Percentiles rank a stretch among this genome's conserved stretches.
These are phyloP conservation scores for Fusarium poae DNA, from an alignment of 2,329 filamentous ascomycete genomes.

Conservation along the genomic window DNA sequence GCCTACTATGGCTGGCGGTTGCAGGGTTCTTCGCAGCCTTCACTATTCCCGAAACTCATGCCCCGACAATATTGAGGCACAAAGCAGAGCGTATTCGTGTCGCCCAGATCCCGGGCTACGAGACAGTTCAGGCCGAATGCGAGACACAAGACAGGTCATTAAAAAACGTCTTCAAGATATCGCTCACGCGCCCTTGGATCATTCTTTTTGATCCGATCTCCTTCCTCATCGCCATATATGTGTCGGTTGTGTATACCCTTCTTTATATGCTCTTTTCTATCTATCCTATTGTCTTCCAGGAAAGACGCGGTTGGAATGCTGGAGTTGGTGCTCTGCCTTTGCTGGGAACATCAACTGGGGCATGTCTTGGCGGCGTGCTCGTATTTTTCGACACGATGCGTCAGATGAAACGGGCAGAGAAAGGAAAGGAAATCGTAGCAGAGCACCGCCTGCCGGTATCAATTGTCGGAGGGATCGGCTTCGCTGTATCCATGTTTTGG, in stretches of 20 bases:
- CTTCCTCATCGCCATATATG: constrained; percentile 81
- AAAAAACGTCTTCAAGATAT: background rate
- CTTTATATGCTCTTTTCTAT: constrained; percentile 79
- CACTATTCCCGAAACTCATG: background rate
- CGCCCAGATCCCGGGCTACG: background rate
- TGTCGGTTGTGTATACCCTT: constrained; percentile 79
- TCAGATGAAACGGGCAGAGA: background rate
- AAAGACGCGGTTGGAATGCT: constrained; percentile 54
- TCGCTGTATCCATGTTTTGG: constrained; percentile 62
- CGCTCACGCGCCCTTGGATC: constrained; percentile 53
- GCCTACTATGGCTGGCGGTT: no score
- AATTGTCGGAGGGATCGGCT: background rate
- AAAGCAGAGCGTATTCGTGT: background rate
- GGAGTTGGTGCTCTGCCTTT: constrained; percentile 9
- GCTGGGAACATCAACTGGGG: constrained; percentile 15
- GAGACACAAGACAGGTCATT: no score
- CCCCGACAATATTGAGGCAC: background rate
- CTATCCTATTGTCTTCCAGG: constrained; percentile 71
- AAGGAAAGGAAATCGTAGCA: background rate
- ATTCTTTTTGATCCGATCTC: constrained; percentile 77
- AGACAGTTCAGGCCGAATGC: background rate
- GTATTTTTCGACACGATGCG: constrained; percentile 3
- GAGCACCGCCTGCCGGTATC: constrained; percentile 10
- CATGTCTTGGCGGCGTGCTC: constrained; percentile 1
- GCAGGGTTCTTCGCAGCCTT: no score